Conservation (phyloP, 2,329 filamentous ascomycete species). For the Sporothrix phasma region DNA sequence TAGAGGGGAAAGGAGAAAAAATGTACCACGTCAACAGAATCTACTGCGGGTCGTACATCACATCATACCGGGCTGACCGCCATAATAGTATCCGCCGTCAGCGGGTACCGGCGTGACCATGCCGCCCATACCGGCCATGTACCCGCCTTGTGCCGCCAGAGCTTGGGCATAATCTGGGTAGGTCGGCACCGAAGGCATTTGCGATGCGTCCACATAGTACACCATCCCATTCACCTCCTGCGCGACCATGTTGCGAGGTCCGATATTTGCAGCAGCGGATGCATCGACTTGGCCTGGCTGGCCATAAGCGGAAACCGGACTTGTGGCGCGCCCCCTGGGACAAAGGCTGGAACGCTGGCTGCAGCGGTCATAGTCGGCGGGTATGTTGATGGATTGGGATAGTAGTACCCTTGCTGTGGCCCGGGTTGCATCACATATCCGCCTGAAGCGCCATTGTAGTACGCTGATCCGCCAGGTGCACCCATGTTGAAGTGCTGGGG, state of each 20-base stretch:
- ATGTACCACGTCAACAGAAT: neutral
- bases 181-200: conserved; percentile 46
- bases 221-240: conserved; percentile 95
- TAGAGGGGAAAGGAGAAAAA: neutral
- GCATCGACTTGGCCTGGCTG: conserved; percentile 34
- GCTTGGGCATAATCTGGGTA: conserved; percentile 38
- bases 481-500: conserved; percentile 35
- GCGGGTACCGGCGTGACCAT: conserved; percentile 61
- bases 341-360: conserved; percentile 45
- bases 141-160: conserved; percentile 32
- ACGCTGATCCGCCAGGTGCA: conserved; percentile 23
- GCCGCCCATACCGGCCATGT: conserved; percentile 43
- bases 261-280: conserved; percentile 24
- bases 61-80: conserved; percentile 45
- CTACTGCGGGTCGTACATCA: conserved; percentile 51
- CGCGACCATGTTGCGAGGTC: conserved; percentile 49
- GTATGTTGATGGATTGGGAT: conserved; percentile 21
- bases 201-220: conserved; percentile 82
- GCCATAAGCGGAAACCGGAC: conserved; percentile 21
- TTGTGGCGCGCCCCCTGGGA: conserved; percentile 42
- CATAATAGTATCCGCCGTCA: conserved; percentile 63
- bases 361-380: conserved; percentile 24
- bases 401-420: conserved; percentile 31
- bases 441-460: conserved; percentile 39
- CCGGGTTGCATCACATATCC: conserved; percentile 51